phyloP scores from a whole-genome alignment of 768 basidiomycete species.

The Kwoniella europaea region DNA sequence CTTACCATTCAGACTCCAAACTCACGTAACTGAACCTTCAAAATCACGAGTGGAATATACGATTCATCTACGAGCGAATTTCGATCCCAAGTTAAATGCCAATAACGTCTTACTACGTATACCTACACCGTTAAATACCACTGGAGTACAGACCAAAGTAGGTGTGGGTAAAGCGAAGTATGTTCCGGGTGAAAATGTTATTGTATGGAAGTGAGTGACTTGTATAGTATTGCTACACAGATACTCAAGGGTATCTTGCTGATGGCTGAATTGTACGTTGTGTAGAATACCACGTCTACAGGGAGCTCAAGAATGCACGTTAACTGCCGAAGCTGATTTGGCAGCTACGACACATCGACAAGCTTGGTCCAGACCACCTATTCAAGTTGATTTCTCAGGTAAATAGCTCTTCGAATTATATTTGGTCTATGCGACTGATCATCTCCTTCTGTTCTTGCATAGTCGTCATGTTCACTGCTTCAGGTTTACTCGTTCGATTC shows the following conservation, averaged over 20 bases:
- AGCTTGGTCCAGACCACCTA: slow-evolving; percentile 97
- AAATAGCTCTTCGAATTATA: slow-evolving; percentile 14
- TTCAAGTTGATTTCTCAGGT: slow-evolving; percentile 89
- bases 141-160: slow-evolving; percentile 87
- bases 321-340: slow-evolving; percentile 78
- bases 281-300: slow-evolving; percentile 87
- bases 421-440: background rate
- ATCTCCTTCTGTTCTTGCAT: background rate
- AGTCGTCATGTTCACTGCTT: slow-evolving; percentile 98
- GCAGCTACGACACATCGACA: slow-evolving; percentile 89
- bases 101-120: slow-evolving; percentile 90
- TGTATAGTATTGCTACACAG: background rate
- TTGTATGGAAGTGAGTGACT: slow-evolving; percentile 90
- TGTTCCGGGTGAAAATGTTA: slow-evolving; percentile 90
- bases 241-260: background rate
- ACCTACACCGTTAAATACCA: slow-evolving; percentile 95
- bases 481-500: slow-evolving; percentile 93
- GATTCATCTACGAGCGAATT: slow-evolving; percentile 83
- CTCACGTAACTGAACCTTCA: slow-evolving; percentile 90
- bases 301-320: slow-evolving; percentile 86
- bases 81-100: slow-evolving; percentile 88
- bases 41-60: slow-evolving; percentile 90
- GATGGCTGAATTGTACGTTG: background rate
- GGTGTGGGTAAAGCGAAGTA: slow-evolving; percentile 95
- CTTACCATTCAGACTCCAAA: slow-evolving; percentile 83